These are phyloP conservation scores for Aspergillus felis DNA, from an alignment of 2,329 filamentous ascomycete species.

Conservation along the genomic window DNA sequence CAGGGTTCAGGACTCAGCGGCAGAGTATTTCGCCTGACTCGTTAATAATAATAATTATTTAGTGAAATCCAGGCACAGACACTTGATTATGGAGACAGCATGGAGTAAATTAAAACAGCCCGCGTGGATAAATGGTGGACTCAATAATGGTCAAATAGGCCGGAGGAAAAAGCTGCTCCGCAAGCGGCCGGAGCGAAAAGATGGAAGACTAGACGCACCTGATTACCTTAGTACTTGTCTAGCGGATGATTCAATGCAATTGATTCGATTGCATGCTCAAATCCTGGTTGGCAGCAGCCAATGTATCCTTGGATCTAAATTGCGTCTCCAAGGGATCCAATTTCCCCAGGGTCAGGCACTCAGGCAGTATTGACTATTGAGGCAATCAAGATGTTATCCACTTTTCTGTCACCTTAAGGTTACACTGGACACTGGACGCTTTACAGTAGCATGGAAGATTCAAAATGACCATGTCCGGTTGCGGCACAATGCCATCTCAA, in stretches of 20 bases:
- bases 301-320: background rate
- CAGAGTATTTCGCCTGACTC: background rate
- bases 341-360: background rate
- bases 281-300: background rate
- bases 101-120: background rate
- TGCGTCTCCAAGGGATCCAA: background rate
- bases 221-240: background rate
- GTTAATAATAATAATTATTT: background rate
- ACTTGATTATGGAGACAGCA: background rate
- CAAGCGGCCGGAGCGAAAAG: background rate
- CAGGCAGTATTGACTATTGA: background rate
- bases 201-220: background rate
- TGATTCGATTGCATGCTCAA: background rate
- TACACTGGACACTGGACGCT: too few species aligned
- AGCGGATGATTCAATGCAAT: background rate
- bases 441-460: too few species aligned
- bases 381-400: background rate
- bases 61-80: background rate
- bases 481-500: too few species aligned
- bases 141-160: background rate
- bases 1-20: background rate
- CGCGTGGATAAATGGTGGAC: background rate
- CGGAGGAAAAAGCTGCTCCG: background rate
- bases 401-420: too few species aligned
- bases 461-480: too few species aligned